These are phyloP conservation scores for Podospora pseudopauciseta DNA, from an alignment of 495 filamentous ascomycete genomes.

Conservation along the genomic window DNA sequence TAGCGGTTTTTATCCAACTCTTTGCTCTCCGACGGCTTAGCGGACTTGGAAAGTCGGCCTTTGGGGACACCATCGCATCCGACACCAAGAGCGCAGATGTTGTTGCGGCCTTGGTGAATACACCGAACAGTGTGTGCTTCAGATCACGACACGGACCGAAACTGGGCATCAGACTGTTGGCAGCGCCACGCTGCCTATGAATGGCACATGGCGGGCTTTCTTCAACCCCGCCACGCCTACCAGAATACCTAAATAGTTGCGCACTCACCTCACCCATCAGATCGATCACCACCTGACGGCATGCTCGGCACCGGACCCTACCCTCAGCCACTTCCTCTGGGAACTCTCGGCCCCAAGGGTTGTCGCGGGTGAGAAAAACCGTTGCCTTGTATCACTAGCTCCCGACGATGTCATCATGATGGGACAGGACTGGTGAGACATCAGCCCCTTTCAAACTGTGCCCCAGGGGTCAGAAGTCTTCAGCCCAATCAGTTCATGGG, in stretches of 20 bases:
- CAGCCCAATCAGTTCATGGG: neutral
- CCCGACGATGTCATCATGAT: conserved; percentile 1
- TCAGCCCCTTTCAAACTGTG: neutral
- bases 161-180: neutral
- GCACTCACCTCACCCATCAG: neutral
- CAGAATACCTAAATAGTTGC: neutral
- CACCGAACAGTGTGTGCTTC: neutral
- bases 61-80: neutral
- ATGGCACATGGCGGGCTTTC: neutral
- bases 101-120: neutral
- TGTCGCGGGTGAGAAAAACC: neutral
- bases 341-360: neutral
- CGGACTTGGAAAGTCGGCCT: neutral
- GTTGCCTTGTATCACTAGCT: neutral
- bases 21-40: conserved; percentile 1
- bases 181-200: neutral
- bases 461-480: neutral
- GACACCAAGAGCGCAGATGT: neutral
- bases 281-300: neutral
- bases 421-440: conserved; percentile 4
- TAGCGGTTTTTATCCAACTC: neutral
- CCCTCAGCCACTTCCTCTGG: neutral
- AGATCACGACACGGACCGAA: neutral
- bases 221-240: neutral
- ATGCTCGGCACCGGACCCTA: neutral